phyloP scores from a whole-genome alignment of 768 basidiomycete genomes.

The Tephrocybe sp. region DNA sequence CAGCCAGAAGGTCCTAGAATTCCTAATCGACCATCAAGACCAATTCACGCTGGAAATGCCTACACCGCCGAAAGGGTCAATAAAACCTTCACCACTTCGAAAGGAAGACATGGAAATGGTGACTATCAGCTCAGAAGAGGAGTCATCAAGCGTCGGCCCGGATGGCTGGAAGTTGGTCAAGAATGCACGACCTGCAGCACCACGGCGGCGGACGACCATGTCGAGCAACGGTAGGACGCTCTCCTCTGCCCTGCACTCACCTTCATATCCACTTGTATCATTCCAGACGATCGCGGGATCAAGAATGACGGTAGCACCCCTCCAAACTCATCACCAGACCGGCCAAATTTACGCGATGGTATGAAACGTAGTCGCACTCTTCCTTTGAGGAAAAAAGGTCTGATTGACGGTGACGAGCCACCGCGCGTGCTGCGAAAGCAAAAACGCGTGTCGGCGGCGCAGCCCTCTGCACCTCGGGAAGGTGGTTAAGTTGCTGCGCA shows the following conservation, averaged over 20 bases:
- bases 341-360: slow-evolving; percentile 23
- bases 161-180: slow-evolving; percentile 59
- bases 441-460: slow-evolving; percentile 44
- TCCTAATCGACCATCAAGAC: slow-evolving; percentile 94
- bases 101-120: slow-evolving; percentile 41
- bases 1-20: slow-evolving; percentile 90
- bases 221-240: slow-evolving; percentile 37
- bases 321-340: slow-evolving; percentile 26
- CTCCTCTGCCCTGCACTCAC: slow-evolving; percentile 1
- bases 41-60: slow-evolving; percentile 91
- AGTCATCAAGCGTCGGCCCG: slow-evolving; percentile 34
- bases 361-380: slow-evolving; percentile 66
- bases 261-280: neutral
- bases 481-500: slow-evolving; percentile 7
- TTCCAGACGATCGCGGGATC: slow-evolving; percentile 23
- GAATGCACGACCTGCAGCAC: slow-evolving; percentile 40
- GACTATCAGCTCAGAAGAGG: slow-evolving; percentile 48
- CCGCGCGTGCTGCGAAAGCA: slow-evolving; percentile 51
- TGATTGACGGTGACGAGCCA: slow-evolving; percentile 33
- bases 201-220: slow-evolving; percentile 58
- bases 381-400: slow-evolving; percentile 44
- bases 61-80: slow-evolving; percentile 48
- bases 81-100: slow-evolving; percentile 15
- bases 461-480: slow-evolving; percentile 24
- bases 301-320: slow-evolving; percentile 31